Evolutionary conservation across 192 early-diverging fungal genomes (phyloP).

Genomic region (Jimgerdemannia lactiflua): DNA sequence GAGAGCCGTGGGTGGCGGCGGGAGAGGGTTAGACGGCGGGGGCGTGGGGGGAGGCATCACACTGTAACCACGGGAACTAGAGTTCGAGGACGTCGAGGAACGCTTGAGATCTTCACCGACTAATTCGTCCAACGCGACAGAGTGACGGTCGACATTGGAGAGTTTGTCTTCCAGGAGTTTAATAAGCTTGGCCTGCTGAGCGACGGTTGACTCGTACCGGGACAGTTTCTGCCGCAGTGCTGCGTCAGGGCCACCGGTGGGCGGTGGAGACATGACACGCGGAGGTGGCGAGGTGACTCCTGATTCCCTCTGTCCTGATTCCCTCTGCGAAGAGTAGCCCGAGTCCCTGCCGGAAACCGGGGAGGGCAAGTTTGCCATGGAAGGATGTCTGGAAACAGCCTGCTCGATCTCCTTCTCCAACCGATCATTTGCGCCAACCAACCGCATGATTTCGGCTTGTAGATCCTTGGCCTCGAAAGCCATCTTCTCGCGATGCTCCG

Average conservation of each 20-base stretch:
- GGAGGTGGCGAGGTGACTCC: constrained; percentile 4
- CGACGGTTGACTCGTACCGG: constrained; percentile 8
- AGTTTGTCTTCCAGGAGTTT: constrained; percentile 14
- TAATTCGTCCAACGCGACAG: background rate
- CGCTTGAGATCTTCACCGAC: background rate
- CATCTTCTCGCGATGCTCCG: constrained; percentile 15
- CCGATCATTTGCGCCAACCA: constrained; percentile 29
- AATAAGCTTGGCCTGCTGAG: constrained; percentile 8
- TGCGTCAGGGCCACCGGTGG: background rate
- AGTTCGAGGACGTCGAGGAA: constrained; percentile 3
- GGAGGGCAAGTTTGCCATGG: background rate
- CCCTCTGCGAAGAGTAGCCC: background rate
- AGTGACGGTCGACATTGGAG: background rate
- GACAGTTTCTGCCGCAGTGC: constrained; percentile 8
- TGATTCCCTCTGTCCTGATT: background rate
- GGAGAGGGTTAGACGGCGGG: constrained; percentile 18
- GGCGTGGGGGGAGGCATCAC: constrained; percentile 7
- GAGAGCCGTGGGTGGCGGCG: constrained; percentile 1
- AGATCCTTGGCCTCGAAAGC: constrained; percentile 22
- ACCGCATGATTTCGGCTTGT: constrained; percentile 25
- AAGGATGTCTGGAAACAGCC: constrained; percentile 10
- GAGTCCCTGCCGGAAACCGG: background rate
- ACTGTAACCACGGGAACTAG: background rate
- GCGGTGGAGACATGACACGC: constrained; percentile 9
- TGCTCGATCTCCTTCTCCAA: constrained; percentile 39